Evolutionary conservation across 257 asterid genomes (phyloP).

Genomic region (Solanum chiquidenum): DNA sequence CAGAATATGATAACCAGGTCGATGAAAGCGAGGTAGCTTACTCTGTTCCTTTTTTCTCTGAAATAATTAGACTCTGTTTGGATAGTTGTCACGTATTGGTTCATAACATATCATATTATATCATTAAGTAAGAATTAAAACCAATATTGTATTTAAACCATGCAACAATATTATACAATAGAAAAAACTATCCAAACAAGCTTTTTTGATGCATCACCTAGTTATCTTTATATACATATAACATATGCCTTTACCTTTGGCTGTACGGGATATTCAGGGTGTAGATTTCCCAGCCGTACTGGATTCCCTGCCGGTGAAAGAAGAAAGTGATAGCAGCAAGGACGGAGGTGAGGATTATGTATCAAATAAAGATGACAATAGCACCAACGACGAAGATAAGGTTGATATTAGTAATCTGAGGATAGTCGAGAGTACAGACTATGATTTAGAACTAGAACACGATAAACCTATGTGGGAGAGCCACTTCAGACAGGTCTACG

Average conservation of each 20-base stretch:
- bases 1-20: neutral
- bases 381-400: neutral
- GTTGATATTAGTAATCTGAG: no score
- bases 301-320: neutral
- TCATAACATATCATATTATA: no score
- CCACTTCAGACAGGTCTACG: neutral
- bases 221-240: neutral
- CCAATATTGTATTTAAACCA: no score
- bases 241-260: neutral
- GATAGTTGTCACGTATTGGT: no score
- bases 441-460: neutral
- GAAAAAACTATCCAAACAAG: no score
- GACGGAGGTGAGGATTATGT: neutral
- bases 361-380: neutral
- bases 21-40: neutral
- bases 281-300: neutral
- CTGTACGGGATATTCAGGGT: neutral
- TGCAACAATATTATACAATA: no score
- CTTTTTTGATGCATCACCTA: neutral
- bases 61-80: no score
- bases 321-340: neutral
- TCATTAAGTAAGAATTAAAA: no score
- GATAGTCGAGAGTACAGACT: neutral
- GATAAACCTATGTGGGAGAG: neutral
- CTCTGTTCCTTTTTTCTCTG: neutral